Conservation (phyloP, 768 basidiomycete genomes). For the Mycena olivaceomarginata region DNA sequence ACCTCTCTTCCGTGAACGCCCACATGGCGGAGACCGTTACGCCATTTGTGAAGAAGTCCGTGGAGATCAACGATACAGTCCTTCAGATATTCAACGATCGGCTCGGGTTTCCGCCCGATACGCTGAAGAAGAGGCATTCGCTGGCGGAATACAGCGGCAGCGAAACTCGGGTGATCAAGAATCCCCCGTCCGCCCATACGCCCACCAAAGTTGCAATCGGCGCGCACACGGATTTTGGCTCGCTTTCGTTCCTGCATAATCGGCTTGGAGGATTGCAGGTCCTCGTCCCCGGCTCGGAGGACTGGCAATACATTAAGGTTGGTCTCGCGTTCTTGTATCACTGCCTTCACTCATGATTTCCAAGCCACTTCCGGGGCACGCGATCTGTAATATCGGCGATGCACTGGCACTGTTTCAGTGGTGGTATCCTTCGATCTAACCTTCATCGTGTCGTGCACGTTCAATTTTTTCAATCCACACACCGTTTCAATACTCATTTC, state of each 20-base stretch:
- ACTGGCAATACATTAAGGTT: slow-evolving; percentile 84
- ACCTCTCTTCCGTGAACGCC: slow-evolving; percentile 71
- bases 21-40: slow-evolving; percentile 69
- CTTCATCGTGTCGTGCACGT: slow-evolving; percentile 50
- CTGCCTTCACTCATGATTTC: slow-evolving; percentile 5
- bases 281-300: slow-evolving; percentile 73
- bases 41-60: slow-evolving; percentile 76
- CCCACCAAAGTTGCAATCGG: slow-evolving; percentile 69
- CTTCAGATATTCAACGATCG: slow-evolving; percentile 75
- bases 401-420: slow-evolving; percentile 78
- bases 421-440: slow-evolving; percentile 78
- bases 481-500: neutral
- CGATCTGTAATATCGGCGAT: slow-evolving; percentile 79
- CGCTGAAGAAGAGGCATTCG: slow-evolving; percentile 65
- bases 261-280: slow-evolving; percentile 84
- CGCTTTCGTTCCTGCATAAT: slow-evolving; percentile 84
- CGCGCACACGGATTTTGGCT: slow-evolving; percentile 84
- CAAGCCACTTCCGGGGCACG: slow-evolving; percentile 73
- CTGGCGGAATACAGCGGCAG: slow-evolving; percentile 71
- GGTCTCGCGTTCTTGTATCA: neutral
- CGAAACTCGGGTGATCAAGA: slow-evolving; percentile 74
- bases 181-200: slow-evolving; percentile 60
- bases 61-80: slow-evolving; percentile 72
- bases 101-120: slow-evolving; percentile 71
- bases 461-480: slow-evolving; percentile 14